A percentile compares a stretch with the other conserved stretches of the same genome.
Conservation (phyloP, 768 basidiomycete species). For the Tricholoma terreum region DNA sequence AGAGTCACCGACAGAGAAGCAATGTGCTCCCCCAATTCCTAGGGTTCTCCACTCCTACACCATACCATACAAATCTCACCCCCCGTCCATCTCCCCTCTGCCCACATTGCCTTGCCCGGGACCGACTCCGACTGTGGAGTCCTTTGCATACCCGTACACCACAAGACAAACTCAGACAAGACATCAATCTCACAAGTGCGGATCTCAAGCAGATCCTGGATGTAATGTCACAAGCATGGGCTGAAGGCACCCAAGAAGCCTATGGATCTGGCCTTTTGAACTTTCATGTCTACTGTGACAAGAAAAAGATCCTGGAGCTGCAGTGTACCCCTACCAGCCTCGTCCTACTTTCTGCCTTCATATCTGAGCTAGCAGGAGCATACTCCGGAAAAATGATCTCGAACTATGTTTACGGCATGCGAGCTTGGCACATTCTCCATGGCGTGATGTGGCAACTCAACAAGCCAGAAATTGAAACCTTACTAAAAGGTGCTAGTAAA, state of each 20-base stretch:
- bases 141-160: too few relatives aligned
- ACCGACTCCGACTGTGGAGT: too few relatives aligned
- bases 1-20: too few relatives aligned
- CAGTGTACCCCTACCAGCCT: background rate
- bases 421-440: background rate
- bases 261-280: background rate
- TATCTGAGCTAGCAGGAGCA: slow-evolving; percentile 19
- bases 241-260: background rate
- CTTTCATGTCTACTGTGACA: background rate
- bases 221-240: background rate
- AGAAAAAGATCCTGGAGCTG: background rate
- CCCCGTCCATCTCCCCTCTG: too few relatives aligned
- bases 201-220: too few relatives aligned
- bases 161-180: too few relatives aligned
- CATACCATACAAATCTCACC: too few relatives aligned
- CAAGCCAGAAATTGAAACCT: background rate
- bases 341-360: background rate
- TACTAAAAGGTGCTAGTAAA: background rate
- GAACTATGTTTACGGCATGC: slow-evolving; percentile 33
- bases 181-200: too few relatives aligned
- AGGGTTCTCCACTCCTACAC: too few relatives aligned
- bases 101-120: too few relatives aligned
- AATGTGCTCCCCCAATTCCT: too few relatives aligned
- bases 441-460: background rate
- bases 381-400: slow-evolving; percentile 29